These are phyloP conservation scores for Dictyostelium firmibasis DNA, from an alignment of 78 protist genomes.

Conservation along the genomic window DNA sequence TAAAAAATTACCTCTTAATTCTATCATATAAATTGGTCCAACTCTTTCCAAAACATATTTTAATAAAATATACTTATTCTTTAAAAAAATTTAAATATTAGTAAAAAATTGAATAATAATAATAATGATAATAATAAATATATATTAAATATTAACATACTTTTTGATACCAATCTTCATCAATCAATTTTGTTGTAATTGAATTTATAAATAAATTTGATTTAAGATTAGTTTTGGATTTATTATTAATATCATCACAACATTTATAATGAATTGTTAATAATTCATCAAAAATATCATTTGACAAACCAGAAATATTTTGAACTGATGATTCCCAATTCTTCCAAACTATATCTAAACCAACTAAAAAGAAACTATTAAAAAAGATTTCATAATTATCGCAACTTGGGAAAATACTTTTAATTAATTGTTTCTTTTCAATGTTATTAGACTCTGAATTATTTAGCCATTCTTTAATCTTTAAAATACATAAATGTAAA, in stretches of 20 bases:
- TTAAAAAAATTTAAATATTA: neutral
- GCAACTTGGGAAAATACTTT: neutral
- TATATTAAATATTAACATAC: neutral
- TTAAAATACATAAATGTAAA: conserved; percentile 1
- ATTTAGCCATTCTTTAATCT: neutral
- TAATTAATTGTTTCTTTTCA: neutral
- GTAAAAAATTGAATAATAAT: neutral
- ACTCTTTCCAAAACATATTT: conserved; percentile 28
- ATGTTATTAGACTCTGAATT: neutral
- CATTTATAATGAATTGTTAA: conserved; percentile 17
- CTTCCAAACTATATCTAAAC: conserved; percentile 36
- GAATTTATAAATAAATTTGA: conserved; percentile 12
- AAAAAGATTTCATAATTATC: conserved; percentile 19
- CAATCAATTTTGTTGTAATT: conserved; percentile 36
- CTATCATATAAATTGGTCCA: conserved; percentile 35
- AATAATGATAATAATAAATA: neutral
- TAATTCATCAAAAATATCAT: conserved; percentile 36
- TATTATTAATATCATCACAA: neutral
- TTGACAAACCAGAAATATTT: neutral
- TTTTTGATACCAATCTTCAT: conserved; percentile 65
- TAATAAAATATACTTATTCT: conserved; percentile 47
- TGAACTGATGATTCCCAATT: conserved; percentile 63
- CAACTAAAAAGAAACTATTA: neutral
- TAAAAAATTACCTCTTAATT: conserved; percentile 34
- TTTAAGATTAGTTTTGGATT: neutral